Base-by-base conservation (phyloP, 1,284 basidiomycete species). In the Cryptococcus sp. region DNA sequence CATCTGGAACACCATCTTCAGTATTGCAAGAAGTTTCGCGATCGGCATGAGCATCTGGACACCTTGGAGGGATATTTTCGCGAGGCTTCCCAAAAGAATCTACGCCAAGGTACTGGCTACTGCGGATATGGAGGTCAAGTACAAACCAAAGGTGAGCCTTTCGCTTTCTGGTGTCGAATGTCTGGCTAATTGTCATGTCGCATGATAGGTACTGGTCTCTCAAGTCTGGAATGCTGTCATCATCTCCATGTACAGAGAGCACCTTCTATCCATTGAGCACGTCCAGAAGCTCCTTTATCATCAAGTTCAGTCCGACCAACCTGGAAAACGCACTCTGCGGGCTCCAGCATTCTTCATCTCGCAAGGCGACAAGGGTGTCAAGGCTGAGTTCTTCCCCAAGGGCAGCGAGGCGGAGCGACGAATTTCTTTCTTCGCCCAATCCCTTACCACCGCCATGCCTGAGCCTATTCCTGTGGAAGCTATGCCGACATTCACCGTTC, bases 231-330 rank as follows among this genome's bases (percentile, higher is more conserved):
- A 97, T 76, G 93, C 93, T 41, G 87, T 97, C 79, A 95, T 97
- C 80, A 96, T 97, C 66, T 96, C 93, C n/a, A 97, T 97, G 93
- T 97, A 96, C 79, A 88, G 93, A 71, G 93, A 96, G 77, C 93
- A 96, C 76, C 77, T 96, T n/a, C 81, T 96, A 42, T 95, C 92
- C 50, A 95, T 95, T 75, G 91, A 94, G 66, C 92, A 96, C 73
- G 92, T 96, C 39, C 92, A 95, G 80, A 92, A 92, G 72, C 81
- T 96, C 8, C 84, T 96, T 6, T 96, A 97, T 72, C 94, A 96
- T 76, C 93, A 96, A 77, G 89, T 96, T 39, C 90, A 93, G 62
- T 87, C 87, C 23, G 83, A 84, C 17, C 85, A 87, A 50, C 89
- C 90, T 63, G 91, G 91, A 51, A 88, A 92, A 66, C 86, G 93